Percentiles rank a stretch among this genome's conserved stretches.
Evolutionary conservation across 1,284 basidiomycete species (phyloP).

Genomic region (Xerocomus nothofagi): DNA sequence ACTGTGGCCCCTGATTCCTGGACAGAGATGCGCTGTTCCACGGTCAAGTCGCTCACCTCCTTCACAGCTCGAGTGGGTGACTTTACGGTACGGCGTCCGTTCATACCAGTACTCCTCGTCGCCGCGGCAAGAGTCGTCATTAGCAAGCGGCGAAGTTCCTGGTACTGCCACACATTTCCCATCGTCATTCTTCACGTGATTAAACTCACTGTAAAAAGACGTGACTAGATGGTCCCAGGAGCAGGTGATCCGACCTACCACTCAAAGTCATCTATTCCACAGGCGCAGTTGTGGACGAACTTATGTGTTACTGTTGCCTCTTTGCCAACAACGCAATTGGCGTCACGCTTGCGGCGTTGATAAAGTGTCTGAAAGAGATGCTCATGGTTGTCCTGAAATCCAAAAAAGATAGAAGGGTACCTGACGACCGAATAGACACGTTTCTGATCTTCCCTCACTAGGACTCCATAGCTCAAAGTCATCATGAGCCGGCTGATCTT

Average conservation of each 20-base stretch:
- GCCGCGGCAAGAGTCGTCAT: constrained; percentile 61
- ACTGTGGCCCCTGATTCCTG: constrained; percentile 71
- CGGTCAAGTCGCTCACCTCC: constrained; percentile 74
- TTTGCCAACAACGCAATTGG: constrained; percentile 82
- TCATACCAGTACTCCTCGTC: constrained; percentile 86
- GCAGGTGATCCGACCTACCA: constrained; percentile 57
- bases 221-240: not conserved
- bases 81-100: constrained; percentile 85
- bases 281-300: constrained; percentile 73
- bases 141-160: constrained; percentile 61
- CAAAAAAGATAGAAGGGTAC: constrained; percentile 37
- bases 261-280: constrained; percentile 80
- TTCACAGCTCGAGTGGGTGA: constrained; percentile 82
- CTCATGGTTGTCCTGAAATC: constrained; percentile 1
- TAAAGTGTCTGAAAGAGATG: constrained; percentile 66
- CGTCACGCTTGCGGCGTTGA: constrained; percentile 79
- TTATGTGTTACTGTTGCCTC: constrained; percentile 52
- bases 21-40: constrained; percentile 73
- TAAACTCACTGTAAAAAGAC: constrained; percentile 73
- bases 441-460: constrained; percentile 81
- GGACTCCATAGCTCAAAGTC: constrained; percentile 97
- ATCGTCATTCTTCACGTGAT: constrained; percentile 66
- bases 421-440: constrained; percentile 78
- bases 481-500: constrained; percentile 74
- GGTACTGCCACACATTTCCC: constrained; percentile 76